phyloP scores from a whole-genome alignment of 2,329 filamentous ascomycete species.

The Metarhizium sp. region DNA sequence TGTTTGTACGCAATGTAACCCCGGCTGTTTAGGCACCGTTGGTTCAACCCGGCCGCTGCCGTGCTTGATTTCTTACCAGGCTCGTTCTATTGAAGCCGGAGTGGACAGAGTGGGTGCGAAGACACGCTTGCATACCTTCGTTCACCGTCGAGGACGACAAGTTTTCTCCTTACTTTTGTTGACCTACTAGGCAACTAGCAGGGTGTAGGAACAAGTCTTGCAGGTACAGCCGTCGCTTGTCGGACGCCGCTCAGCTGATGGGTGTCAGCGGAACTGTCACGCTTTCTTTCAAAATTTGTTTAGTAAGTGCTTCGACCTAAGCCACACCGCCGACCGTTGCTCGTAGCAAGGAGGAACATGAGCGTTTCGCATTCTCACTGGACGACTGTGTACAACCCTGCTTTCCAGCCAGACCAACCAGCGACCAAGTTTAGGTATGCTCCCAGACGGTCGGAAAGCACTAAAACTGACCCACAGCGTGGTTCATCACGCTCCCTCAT shows the following conservation, averaged over 20 bases:
- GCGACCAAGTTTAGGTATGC: slow-evolving; percentile 16
- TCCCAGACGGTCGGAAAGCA: slow-evolving; percentile 25
- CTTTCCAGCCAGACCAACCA: slow-evolving; percentile 5
- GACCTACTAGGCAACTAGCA: background rate
- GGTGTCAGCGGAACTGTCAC: background rate
- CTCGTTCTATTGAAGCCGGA: background rate
- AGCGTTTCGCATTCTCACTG: background rate
- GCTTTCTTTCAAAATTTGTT: background rate
- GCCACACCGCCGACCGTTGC: slow-evolving; percentile 2
- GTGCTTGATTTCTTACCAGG: background rate
- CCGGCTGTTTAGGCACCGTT: background rate
- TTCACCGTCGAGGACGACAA: background rate
- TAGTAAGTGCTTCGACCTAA: background rate
- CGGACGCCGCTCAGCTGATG: background rate
- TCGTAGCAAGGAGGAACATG: background rate
- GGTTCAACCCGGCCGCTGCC: background rate
- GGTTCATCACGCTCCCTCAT: slow-evolving; percentile 17
- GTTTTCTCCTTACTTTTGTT: background rate
- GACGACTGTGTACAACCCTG: background rate
- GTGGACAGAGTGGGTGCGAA: background rate
- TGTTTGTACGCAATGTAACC: background rate
- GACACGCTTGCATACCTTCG: background rate
- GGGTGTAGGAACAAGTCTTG: background rate
- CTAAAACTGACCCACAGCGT: slow-evolving; percentile 17
- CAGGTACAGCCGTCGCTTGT: background rate